Conservation (phyloP, 2,329 filamentous ascomycete genomes). For the Alternaria postmessia region DNA sequence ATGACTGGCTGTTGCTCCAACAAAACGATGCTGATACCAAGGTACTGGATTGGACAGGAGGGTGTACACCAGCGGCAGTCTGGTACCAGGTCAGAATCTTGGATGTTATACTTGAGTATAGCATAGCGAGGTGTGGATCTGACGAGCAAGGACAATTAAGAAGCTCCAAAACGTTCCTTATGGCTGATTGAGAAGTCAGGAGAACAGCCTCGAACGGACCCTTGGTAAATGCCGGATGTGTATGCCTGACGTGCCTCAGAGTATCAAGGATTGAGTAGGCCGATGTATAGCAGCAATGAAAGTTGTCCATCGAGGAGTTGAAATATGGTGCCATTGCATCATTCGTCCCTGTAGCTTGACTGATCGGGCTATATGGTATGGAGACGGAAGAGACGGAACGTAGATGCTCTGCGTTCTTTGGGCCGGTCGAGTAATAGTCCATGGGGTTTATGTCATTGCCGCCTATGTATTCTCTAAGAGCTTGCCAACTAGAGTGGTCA, state of each 20-base stretch:
- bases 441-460: conserved; percentile 33
- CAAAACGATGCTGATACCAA: conserved; percentile 13
- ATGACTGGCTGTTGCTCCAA: not conserved
- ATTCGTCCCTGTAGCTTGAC: conserved; percentile 14
- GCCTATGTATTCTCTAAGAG: conserved; percentile 37
- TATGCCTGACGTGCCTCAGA: conserved; percentile 33
- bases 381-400: conserved; percentile 16
- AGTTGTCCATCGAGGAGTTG: conserved; percentile 29
- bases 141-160: conserved; percentile 43
- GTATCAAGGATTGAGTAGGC: conserved; percentile 44
- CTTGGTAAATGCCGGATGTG: conserved; percentile 25
- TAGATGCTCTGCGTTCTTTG: not conserved
- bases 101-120: conserved; percentile 46
- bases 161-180: conserved; percentile 39
- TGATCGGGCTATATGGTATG: conserved; percentile 31
- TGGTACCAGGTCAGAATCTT: conserved; percentile 47
- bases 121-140: conserved; percentile 46
- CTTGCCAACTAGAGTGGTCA: conserved; percentile 35
- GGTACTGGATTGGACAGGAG: conserved; percentile 18
- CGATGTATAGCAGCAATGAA: conserved; percentile 42
- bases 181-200: conserved; percentile 15
- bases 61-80: conserved; percentile 37
- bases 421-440: conserved; percentile 30
- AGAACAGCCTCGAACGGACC: conserved; percentile 38
- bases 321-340: conserved; percentile 21